Evolutionary conservation across 257 asterid genomes (phyloP).

Genomic region (Plantago ovata): DNA sequence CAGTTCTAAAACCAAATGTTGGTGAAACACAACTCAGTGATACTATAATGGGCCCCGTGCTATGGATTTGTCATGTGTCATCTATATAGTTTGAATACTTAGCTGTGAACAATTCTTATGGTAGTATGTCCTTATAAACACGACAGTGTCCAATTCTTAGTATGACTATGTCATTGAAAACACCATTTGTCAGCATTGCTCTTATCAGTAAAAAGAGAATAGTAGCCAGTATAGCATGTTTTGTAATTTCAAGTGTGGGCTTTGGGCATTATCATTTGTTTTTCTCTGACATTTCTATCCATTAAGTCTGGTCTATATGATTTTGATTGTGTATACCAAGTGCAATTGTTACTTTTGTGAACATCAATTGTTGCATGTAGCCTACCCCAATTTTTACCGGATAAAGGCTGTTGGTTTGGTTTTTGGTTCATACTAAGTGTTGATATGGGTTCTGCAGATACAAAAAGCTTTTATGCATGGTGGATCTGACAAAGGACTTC

Average conservation of each 20-base stretch:
- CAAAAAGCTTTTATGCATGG: slow-evolving; percentile 88
- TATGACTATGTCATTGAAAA: no score
- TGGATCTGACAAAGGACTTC: slow-evolving; percentile 98
- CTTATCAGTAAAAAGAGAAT: no score
- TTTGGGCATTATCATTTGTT: no score
- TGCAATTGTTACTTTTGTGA: no score
- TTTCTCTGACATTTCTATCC: slow-evolving; percentile 7
- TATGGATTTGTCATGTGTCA: slow-evolving; percentile 1
- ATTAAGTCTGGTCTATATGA: slow-evolving; percentile 12
- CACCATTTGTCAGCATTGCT: no score
- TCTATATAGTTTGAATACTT: neutral
- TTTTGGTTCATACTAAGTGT: slow-evolving; percentile 17
- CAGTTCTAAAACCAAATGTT: no score
- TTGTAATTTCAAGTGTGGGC: slow-evolving; percentile 13
- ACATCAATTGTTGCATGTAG: no score
- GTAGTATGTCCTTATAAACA: neutral
- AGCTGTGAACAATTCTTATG: neutral
- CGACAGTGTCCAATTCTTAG: no score
- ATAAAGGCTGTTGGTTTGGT: no score
- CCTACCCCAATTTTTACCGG: no score
- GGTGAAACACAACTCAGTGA: neutral
- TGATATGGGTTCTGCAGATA: slow-evolving; percentile 47
- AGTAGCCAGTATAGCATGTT: neutral
- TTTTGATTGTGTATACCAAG: slow-evolving; percentile 13
- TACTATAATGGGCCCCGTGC: neutral